Evolutionary conservation across 2,329 filamentous ascomycete species (phyloP).

Genomic region (Penicillium brevicompactum): DNA sequence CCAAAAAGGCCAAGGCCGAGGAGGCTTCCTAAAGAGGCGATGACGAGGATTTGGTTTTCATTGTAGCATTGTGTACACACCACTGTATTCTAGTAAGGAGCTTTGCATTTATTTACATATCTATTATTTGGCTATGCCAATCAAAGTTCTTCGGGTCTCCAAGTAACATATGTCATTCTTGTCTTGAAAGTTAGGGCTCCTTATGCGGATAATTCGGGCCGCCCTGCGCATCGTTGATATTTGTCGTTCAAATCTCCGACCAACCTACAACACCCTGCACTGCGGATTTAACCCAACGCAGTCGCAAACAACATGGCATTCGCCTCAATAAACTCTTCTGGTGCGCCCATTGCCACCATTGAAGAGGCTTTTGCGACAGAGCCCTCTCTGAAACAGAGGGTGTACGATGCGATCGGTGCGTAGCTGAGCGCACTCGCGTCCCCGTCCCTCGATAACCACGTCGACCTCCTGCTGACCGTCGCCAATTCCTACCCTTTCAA

Average conservation of each 20-base stretch:
- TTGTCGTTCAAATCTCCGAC: slow-evolving; percentile 17
- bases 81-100: slow-evolving; percentile 30
- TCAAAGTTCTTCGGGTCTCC: background rate
- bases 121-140: slow-evolving; percentile 1
- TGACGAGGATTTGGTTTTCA: slow-evolving; percentile 1
- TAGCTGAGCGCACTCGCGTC: slow-evolving; percentile 17
- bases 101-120: slow-evolving; percentile 15
- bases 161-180: background rate
- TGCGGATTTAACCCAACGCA: slow-evolving; percentile 18
- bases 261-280: slow-evolving; percentile 15
- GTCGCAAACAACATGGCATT: slow-evolving; percentile 40
- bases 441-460: slow-evolving; percentile 1
- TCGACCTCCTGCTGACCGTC: slow-evolving; percentile 16
- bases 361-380: slow-evolving; percentile 46
- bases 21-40: slow-evolving; percentile 11
- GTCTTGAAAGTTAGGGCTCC: background rate
- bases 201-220: slow-evolving; percentile 10
- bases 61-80: slow-evolving; percentile 30
- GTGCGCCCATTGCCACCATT: slow-evolving; percentile 34
- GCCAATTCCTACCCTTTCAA: slow-evolving; percentile 8
- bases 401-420: slow-evolving; percentile 48
- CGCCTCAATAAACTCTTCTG: slow-evolving; percentile 35
- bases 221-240: slow-evolving; percentile 18
- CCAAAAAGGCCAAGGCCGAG: slow-evolving; percentile 13
- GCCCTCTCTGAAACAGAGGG: slow-evolving; percentile 41